Conservation (phyloP, 345 rosid species). For the Melaleuca quinquenervia region DNA sequence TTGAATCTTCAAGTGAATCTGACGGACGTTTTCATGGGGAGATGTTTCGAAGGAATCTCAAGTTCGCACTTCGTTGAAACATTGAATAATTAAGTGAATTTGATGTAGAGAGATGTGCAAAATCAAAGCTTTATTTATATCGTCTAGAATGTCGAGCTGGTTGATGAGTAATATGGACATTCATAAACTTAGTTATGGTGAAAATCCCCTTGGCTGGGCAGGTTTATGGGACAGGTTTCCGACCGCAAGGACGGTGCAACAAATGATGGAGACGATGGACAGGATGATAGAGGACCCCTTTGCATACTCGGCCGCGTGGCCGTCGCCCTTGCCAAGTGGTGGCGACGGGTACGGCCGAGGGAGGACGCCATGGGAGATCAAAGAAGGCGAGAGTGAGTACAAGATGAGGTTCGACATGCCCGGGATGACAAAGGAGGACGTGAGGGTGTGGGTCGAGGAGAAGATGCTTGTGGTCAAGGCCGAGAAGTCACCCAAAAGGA, state of each 20-base stretch:
- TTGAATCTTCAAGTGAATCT: neutral
- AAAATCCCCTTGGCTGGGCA: neutral
- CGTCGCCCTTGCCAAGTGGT: slow-evolving; percentile 7
- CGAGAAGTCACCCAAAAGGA: slow-evolving; percentile 23
- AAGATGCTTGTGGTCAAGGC: slow-evolving; percentile 46
- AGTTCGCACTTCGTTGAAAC: neutral
- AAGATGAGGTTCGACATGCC: slow-evolving; percentile 70
- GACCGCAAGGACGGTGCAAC: slow-evolving; percentile 45
- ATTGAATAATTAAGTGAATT: neutral
- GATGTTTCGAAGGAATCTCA: neutral
- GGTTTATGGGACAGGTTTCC: slow-evolving; percentile 42
- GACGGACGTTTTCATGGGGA: neutral
- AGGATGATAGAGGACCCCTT: slow-evolving; percentile 40
- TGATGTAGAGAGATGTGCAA: neutral
- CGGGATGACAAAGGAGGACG: slow-evolving; percentile 60
- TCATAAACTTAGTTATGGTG: neutral
- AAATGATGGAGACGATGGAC: slow-evolving; percentile 71
- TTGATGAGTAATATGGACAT: neutral
- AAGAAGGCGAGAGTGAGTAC: slow-evolving; percentile 36
- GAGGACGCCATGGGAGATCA: slow-evolving; percentile 64
- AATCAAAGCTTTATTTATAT: neutral
- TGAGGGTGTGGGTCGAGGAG: slow-evolving; percentile 57
- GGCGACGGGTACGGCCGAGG: slow-evolving; percentile 28
- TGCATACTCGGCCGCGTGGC: slow-evolving; percentile 18
- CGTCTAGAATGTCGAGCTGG: neutral